Evolutionary conservation across 805 yeast genomes (phyloP), one percentile per base, ranked within the genome.

Genomic region (Candida arabinofermentans): DNA sequence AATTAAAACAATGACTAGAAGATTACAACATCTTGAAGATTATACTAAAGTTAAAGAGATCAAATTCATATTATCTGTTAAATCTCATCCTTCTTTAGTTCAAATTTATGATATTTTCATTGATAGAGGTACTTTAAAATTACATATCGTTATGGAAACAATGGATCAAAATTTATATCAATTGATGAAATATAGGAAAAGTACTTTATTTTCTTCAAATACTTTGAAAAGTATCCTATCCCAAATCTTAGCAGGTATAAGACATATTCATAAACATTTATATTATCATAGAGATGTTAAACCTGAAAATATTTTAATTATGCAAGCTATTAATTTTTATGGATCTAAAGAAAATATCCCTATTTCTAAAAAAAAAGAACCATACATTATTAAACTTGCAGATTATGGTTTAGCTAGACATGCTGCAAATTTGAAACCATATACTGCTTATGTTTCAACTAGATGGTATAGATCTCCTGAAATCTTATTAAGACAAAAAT

Each of bases 391-490:
- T 8, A 86, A 86, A 59, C 65, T 86, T 34, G 90, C 90, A 2
- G 95, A 86, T 61, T 86, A 81, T 61, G 95, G 95, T 0, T 67
- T 86, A 43, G 85, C 91, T 10, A 73, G 93, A 51, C 76, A 75
- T 44, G 66, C 75, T 9, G 62, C 68, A 35, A 76, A 77, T 55
- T 62, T 58, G 22, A 71, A 69, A 43, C 77, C 78, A 1, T 85
- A 77, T 54, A 86, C 95, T 0, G 80, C 83, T 2, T 86, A 86
- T 50, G 87, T 86, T 6, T 80, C 91, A 0, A 86, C 95, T 0
- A 73, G 95, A 54, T 86, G 95, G 95, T 86, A 86, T 55, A 69
- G 95, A 48, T 77, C 91, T 0, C 95, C 95, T 0, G 95, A 86
- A 58, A 83, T 86, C 17, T 66, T 86, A 35, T 65, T 86, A 43